Percentiles rank a stretch among this genome's conserved stretches.
phyloP scores from a whole-genome alignment of 208 protist species.

The Trypanosoma cruzi region DNA sequence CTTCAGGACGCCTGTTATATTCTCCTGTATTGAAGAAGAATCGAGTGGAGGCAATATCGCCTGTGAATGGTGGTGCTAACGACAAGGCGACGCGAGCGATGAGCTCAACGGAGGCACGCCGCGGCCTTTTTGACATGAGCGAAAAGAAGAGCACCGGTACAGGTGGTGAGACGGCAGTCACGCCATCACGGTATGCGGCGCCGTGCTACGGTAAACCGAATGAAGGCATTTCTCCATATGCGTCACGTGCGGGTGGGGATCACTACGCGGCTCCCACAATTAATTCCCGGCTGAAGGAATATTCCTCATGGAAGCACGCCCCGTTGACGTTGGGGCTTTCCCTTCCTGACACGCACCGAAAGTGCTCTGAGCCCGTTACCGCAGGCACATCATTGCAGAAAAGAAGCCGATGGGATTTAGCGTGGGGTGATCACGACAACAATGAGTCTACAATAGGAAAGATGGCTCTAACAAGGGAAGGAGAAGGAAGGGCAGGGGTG shows the following conservation, averaged over 20 bases:
- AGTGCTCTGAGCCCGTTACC: neutral
- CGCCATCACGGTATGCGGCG: neutral
- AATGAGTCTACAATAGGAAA: neutral
- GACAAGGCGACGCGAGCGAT: too few relatives aligned
- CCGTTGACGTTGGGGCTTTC: neutral
- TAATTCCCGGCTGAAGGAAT: neutral
- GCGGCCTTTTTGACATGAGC: too few relatives aligned
- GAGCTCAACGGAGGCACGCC: too few relatives aligned
- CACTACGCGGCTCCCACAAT: neutral
- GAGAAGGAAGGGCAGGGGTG: too few relatives aligned
- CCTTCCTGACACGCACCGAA: neutral
- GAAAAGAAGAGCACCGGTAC: neutral
- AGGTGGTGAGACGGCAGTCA: neutral
- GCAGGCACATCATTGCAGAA: neutral
- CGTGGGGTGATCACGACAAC: neutral
- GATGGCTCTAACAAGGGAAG: neutral
- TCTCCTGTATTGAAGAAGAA: constrained; percentile 5
- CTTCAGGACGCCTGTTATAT: neutral
- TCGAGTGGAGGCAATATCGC: neutral
- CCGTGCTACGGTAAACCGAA: neutral
- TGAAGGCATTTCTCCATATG: neutral
- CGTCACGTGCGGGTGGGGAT: neutral
- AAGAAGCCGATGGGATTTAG: neutral
- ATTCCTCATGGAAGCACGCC: neutral
- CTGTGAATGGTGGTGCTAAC: too few relatives aligned